phyloP scores from a whole-genome alignment of 2,329 filamentous ascomycete species.

The Thielaviopsis euricoi region DNA sequence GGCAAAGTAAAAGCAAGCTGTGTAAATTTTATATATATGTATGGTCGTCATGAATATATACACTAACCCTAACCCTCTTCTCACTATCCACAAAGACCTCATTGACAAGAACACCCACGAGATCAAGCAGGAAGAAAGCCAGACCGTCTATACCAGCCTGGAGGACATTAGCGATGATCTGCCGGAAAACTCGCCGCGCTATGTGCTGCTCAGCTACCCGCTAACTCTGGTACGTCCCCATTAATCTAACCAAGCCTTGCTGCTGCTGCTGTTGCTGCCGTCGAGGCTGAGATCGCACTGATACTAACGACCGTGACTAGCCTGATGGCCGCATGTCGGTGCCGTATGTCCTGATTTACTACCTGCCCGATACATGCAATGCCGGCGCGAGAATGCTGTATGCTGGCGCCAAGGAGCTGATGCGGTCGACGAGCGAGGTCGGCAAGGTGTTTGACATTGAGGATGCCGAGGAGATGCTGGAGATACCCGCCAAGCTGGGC shows the following conservation, averaged over 20 bases:
- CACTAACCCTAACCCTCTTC: conserved; percentile 2
- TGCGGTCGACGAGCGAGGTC: conserved; percentile 87
- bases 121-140: conserved; percentile 67
- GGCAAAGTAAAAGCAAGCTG: background rate
- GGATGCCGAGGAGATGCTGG: conserved; percentile 61
- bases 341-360: conserved; percentile 89
- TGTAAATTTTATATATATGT: background rate
- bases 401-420: conserved; percentile 86
- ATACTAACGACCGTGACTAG: conserved; percentile 25
- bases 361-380: conserved; percentile 84
- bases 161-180: conserved; percentile 74
- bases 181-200: conserved; percentile 81
- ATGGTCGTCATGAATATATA: background rate
- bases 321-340: conserved; percentile 69
- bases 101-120: conserved; percentile 86
- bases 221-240: conserved; percentile 52
- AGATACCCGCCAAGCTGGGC: conserved; percentile 52
- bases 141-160: conserved; percentile 63
- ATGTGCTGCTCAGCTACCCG: conserved; percentile 80
- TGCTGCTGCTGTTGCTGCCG: too few species aligned
- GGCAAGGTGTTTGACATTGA: conserved; percentile 74
- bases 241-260: background rate
- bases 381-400: conserved; percentile 81
- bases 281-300: background rate
- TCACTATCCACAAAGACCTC: conserved; percentile 41